These are phyloP conservation scores for Larix kaempferi DNA, from an alignment of 75 land plant species.

Conservation along the genomic window DNA sequence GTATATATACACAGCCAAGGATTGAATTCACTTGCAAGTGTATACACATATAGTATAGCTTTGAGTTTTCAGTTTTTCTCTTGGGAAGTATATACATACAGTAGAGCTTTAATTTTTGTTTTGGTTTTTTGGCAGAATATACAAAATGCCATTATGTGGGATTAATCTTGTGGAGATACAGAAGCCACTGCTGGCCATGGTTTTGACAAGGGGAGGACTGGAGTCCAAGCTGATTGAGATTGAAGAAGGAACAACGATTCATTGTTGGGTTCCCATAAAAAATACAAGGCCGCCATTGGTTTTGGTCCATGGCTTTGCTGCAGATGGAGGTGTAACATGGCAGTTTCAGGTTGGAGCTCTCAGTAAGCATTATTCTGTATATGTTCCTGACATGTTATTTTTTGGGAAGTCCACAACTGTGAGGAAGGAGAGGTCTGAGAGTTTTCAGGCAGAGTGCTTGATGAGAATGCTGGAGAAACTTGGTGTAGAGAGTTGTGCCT, in stretches of 20 bases:
- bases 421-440: conserved; percentile 44
- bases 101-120: too few relatives aligned
- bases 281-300: conserved; percentile 51
- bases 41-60: too few relatives aligned
- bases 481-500: conserved; percentile 39
- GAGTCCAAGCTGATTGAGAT: conserved; percentile 37
- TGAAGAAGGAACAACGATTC: conserved; percentile 55
- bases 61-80: too few relatives aligned
- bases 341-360: conserved; percentile 61
- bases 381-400: conserved; percentile 81
- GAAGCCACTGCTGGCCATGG: conserved; percentile 38
- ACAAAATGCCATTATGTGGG: conserved; percentile 2
- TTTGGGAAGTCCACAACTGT: conserved; percentile 53
- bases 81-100: too few relatives aligned
- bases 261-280: conserved; percentile 52
- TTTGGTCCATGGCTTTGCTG: conserved; percentile 76
- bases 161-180: conserved; percentile 53
- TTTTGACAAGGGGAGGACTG: conserved; percentile 51
- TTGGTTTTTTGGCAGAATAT: not conserved
- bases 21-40: too few relatives aligned
- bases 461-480: conserved; percentile 42
- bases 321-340: conserved; percentile 72
- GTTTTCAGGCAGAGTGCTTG: conserved; percentile 65
- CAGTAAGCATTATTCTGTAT: conserved; percentile 53
- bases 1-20: too few relatives aligned